Evolutionary conservation across 73 alveolate genomes (phyloP).

Genomic region (Paraurostyla sp.): DNA sequence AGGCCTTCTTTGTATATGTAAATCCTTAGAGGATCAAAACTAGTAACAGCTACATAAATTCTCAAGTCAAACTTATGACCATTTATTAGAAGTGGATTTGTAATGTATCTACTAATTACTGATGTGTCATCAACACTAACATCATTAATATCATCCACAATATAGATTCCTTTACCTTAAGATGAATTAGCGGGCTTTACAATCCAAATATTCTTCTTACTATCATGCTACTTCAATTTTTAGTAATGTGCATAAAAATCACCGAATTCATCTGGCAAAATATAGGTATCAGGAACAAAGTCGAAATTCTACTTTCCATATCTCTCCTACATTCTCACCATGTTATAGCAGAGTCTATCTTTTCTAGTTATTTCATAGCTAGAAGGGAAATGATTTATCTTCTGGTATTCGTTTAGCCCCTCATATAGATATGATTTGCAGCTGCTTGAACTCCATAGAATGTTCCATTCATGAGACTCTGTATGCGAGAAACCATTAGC

Average conservation of each 20-base stretch:
- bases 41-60: constrained; percentile 91
- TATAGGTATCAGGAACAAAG: constrained; percentile 89
- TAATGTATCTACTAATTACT: constrained; percentile 82
- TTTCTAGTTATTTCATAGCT: constrained; percentile 88
- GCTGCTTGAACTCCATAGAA: constrained; percentile 74
- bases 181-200: constrained; percentile 97
- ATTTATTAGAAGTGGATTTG: constrained; percentile 92
- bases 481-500: constrained; percentile 63
- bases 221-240: constrained; percentile 1
- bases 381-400: constrained; percentile 91
- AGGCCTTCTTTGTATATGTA: constrained; percentile 94
- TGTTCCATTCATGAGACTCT: constrained; percentile 84
- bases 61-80: constrained; percentile 91
- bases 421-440: constrained; percentile 83
- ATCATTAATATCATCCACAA: constrained; percentile 59
- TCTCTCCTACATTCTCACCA: constrained; percentile 77
- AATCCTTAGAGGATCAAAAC: constrained; percentile 91
- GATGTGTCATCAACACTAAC: constrained; percentile 70
- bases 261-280: constrained; percentile 85
- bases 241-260: constrained; percentile 52
- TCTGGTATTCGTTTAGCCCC: constrained; percentile 86
- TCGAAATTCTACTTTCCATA: constrained; percentile 80
- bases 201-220: constrained; percentile 91
- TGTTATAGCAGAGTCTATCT: constrained; percentile 83
- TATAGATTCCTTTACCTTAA: constrained; percentile 94